Evolutionary conservation across 176 grass and related monocot species (phyloP).

Genomic region (Paspalum notatum): DNA sequence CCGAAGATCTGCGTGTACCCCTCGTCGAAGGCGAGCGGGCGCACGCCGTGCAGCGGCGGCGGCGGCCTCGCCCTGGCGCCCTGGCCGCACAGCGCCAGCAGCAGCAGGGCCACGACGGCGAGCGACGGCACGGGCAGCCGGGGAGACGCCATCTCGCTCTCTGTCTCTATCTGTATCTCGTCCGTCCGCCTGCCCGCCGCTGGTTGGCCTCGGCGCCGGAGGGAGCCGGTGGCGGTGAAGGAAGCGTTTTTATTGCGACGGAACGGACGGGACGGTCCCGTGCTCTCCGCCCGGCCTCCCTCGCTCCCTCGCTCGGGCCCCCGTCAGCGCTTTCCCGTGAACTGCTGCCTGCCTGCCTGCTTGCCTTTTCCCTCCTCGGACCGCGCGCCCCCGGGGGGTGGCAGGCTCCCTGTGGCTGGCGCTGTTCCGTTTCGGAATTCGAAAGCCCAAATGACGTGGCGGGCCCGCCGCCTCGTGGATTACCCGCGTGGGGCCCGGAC

Average conservation of each 20-base stretch:
- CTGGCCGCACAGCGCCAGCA: conserved; percentile 7
- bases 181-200: not conserved
- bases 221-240: conserved; percentile 5
- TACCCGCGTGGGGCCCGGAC: not conserved
- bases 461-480: conserved; percentile 29
- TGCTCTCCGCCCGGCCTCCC: too few relatives aligned
- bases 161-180: not conserved
- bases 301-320: too few relatives aligned
- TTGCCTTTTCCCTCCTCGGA: conserved; percentile 31
- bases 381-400: not conserved
- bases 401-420: not conserved
- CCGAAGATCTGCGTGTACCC: conserved; percentile 88
- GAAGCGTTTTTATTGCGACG: conserved; percentile 47
- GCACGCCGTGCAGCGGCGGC: conserved; percentile 43
- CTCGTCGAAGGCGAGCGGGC: conserved; percentile 67
- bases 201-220: conserved; percentile 4
- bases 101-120: not conserved
- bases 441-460: conserved; percentile 32
- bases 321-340: conserved; percentile 12
- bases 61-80: conserved; percentile 19
- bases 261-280: not conserved
- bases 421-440: conserved; percentile 32
- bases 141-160: not conserved
- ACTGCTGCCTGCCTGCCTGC: not conserved
- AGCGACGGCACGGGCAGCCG: conserved; percentile 1